Base-by-base conservation (phyloP, 2,329 filamentous ascomycete genomes). In the Pezicula carpinea region DNA sequence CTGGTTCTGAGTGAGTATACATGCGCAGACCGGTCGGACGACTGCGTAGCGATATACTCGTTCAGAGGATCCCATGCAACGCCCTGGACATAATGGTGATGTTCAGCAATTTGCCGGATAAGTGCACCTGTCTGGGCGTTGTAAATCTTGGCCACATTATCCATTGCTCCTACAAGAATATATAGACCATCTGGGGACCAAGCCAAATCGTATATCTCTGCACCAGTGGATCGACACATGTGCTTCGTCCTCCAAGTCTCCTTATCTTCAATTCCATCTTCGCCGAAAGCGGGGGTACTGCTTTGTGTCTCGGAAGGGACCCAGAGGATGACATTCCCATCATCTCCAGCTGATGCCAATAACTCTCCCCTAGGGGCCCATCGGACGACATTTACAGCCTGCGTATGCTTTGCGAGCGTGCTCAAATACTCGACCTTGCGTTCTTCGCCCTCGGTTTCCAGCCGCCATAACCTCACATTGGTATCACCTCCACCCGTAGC, bases 21-120 rank as follows among this genome's bases (percentile, higher is more conserved):
- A 67, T 99, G 95, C 13, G 97, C 92, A 2, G 93, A 96, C 64
- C 93, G 86, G 69, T 99, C 93, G 5, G 93, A 99, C 6, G 93
- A 99, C 65, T 99, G 93, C 1, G 93, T 99, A 32, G 93, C 93
- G 50, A 99, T 91, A 66, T 91, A 99, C 70, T 99, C 93, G 69
- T 97, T 97, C 47, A 96, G 71, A 19, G 93, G 95, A 70, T 99
- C 95, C 95, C 93, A 99, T 4, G 93, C 87, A 6, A 99, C 95
- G 40, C 93, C 93, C 69, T 99, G 93, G 15, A 99, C 93, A 66
- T 96, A 99, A 67, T 99, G 93, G 61, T 89, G 95, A 69, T 97
- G 92, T 66, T 97, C 92, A 44, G 92, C 92, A 54, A 97, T 96
- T 66, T 96, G 92, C 50, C 92, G 85, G 49, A 96, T 86, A 54